Base-by-base conservation (phyloP, 331 rosid genomes). In the Saraca asoca region DNA sequence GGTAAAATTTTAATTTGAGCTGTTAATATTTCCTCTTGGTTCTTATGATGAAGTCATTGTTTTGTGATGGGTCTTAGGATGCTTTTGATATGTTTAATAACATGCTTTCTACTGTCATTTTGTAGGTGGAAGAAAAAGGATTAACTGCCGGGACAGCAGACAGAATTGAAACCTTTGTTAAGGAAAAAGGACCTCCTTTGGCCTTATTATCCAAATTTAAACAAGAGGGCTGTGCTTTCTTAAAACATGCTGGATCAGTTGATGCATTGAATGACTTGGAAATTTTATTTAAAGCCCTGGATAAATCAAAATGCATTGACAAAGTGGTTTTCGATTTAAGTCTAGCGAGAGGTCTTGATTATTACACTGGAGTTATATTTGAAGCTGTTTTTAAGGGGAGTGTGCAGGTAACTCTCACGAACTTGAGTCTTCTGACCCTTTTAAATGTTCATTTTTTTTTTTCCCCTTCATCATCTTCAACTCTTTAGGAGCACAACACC, bases 291-390 rank as follows among this genome's bases (percentile, higher is more conserved):
- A 79, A 62, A 56, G 95, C 91, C 59, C 79, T 93, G 70, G 95
- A 87, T 20, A 84, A 79, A 51, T 84, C 98, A 0, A 84, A 81
- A 69, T 67, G 91, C 56, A 80, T 87, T 62, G 83, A 80, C 43
- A 87, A 70, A 69, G 95, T 93, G 61, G 88, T 86, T 66, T 89
- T 93, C 82, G 97, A 93, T 91, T 75, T 93, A 79, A 93, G 98
- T 71, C 98, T 90, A 62, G 97, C 98, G 57, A 82, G 98, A 71
- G 98, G 98, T 59, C 95, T 93, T 39, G 95, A 93, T 82, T 93
- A 93, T 73, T 93, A 93, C 69, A 93, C 95, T 9, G 98, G 98
- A 48, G 91, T 93, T 41, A 86, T 93, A 75, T 93, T 58, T 70
- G 98, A 93, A 88, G 98, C 96, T 70, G 88, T 79, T 69, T 87